Base-by-base conservation (phyloP, 2,329 filamentous ascomycete species). In the Colletotrichum coccodes region DNA sequence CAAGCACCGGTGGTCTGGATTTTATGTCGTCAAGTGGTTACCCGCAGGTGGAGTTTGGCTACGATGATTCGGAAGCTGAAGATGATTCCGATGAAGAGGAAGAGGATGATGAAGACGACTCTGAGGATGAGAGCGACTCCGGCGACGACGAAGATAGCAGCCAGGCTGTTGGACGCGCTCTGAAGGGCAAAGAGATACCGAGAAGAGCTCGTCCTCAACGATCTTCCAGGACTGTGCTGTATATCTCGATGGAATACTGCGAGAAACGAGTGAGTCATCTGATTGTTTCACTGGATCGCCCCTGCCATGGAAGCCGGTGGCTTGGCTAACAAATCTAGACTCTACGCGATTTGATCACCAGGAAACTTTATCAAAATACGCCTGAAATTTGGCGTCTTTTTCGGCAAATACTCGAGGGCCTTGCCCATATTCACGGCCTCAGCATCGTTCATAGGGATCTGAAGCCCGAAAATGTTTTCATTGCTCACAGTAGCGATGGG, bases 231-330 rank as follows among this genome's bases (percentile, higher is more conserved):
- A 95, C 92, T 0, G 91, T 95, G 7, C 86, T 99, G 47, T 99
- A 98, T 78, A 98, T 99, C 64, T 96, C 97, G 70, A 99, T 99
- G 96, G 96, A 99, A 77, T 97, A 98, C 73, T 99, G 96, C 76
- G 95, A 98, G 78, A 96, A 95, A 76, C 89, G 93, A 72, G 90
- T 92, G 82, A 79, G 87, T 18, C 23, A 21, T 52, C n/a, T n/a
- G n/a, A 26, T 54, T 28, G 4, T 60, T 28, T 8, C 58, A 9
- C 60, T 28, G 14, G 5, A 36, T n/a, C n/a, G n/a, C 21, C 59
- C 34, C 6, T 58, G 4, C 42, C 42, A 14, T 11, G 26, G 47
- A 11, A 30, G 21, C 42, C 59, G 66, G 21, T 14, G 26, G 42
- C 26, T 26, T 52, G 23, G 70, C 70, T 69, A 61, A 74, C 72